Conservation (phyloP, 2,329 filamentous ascomycete species). For the Cytospora leucostoma region DNA sequence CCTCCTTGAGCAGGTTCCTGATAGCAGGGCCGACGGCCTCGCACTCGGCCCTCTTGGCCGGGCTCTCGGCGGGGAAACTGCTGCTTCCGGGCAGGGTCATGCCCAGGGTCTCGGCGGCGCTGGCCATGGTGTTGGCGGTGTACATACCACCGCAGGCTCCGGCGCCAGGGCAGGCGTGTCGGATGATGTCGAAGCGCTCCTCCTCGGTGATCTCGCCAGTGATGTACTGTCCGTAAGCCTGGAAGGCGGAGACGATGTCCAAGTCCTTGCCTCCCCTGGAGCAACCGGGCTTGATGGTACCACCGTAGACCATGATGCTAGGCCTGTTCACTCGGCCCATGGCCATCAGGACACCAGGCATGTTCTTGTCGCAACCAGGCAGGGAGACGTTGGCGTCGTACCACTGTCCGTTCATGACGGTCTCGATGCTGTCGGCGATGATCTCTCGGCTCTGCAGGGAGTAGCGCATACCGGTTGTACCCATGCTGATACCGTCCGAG, state of each 20-base stretch:
- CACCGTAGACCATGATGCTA: slow-evolving; percentile 96
- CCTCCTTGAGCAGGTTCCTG: slow-evolving; percentile 71
- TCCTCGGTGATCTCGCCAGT: slow-evolving; percentile 89
- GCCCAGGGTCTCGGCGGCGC: slow-evolving; percentile 70
- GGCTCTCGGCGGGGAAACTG: slow-evolving; percentile 74
- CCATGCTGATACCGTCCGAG: slow-evolving; percentile 97
- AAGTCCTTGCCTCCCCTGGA: slow-evolving; percentile 73
- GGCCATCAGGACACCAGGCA: slow-evolving; percentile 89
- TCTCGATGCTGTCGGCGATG: slow-evolving; percentile 98
- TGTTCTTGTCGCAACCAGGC: slow-evolving; percentile 99
- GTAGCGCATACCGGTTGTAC: slow-evolving; percentile 94
- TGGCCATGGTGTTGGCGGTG: slow-evolving; percentile 77
- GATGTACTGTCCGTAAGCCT: slow-evolving; percentile 94
- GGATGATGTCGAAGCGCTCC: slow-evolving; percentile 90
- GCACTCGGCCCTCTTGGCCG: slow-evolving; percentile 73
- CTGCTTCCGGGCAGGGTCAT: slow-evolving; percentile 83
- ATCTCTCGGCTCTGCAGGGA: slow-evolving; percentile 92
- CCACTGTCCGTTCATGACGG: slow-evolving; percentile 98
- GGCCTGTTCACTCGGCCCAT: slow-evolving; percentile 95
- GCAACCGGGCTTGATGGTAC: slow-evolving; percentile 90
- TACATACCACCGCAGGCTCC: slow-evolving; percentile 89
- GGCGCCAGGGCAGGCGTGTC: slow-evolving; percentile 81
- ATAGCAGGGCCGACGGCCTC: slow-evolving; percentile 71
- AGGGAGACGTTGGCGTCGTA: slow-evolving; percentile 97
- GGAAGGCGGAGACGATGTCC: slow-evolving; percentile 97